Percentiles rank a stretch among this genome's conserved stretches.
Conservation (phyloP, 768 basidiomycete genomes). For the Crassisporium funariophilum region DNA sequence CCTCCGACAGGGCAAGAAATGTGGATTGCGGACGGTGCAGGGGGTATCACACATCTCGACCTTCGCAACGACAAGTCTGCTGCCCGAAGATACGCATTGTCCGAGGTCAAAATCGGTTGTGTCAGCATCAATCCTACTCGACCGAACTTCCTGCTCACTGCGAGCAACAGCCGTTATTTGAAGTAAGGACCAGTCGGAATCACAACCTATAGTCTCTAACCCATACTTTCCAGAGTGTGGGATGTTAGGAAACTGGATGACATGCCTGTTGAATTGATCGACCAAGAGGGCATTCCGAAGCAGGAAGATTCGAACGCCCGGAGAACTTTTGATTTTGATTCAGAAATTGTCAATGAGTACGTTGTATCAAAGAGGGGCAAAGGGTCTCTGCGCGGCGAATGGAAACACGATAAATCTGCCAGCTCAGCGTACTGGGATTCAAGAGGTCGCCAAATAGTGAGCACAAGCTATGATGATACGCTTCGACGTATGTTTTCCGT, state of each 20-base stretch:
- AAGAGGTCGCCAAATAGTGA: conserved; percentile 74
- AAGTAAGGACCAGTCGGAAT: conserved; percentile 49
- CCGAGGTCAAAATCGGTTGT: conserved; percentile 75
- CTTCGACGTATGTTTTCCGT: conserved; percentile 58
- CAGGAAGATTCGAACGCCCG: conserved; percentile 9
- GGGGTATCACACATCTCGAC: conserved; percentile 77
- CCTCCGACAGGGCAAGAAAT: conserved; percentile 71
- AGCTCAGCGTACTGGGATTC: conserved; percentile 90
- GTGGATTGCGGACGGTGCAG: conserved; percentile 79
- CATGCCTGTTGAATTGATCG: conserved; percentile 39
- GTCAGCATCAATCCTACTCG: conserved; percentile 77
- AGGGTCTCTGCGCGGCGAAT: conserved; percentile 62
- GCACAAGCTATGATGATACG: conserved; percentile 83
- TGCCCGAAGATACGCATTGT: conserved; percentile 62
- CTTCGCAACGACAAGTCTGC: conserved; percentile 62
- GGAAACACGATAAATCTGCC: conserved; percentile 72
- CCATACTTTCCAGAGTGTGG: conserved; percentile 61
- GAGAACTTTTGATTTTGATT: conserved; percentile 34
- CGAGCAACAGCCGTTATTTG: conserved; percentile 71
- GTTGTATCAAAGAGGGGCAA: conserved; percentile 53
- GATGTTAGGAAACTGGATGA: conserved; percentile 66
- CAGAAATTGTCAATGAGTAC: conserved; percentile 50
- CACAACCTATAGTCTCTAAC: not conserved
- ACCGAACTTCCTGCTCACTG: conserved; percentile 67
- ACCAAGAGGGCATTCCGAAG: conserved; percentile 14